Evolutionary conservation across 306 rosid genomes (phyloP).

Genomic region (Medicago arabica): DNA sequence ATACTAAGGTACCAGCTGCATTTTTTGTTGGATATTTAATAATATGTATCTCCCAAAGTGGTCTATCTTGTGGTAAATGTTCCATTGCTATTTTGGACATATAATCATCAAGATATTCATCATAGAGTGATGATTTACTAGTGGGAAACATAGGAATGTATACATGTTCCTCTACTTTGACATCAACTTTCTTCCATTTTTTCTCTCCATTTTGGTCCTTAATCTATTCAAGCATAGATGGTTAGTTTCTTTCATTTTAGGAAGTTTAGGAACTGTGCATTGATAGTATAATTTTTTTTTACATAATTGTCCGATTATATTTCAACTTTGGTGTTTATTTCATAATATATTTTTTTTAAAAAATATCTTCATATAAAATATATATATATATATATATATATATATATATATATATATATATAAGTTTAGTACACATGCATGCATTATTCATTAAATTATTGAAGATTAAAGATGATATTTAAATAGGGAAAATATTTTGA

Average conservation of each 20-base stretch:
- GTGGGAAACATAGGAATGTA: conserved; percentile 38
- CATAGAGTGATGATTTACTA: conserved; percentile 38
- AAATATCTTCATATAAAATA: too few species aligned
- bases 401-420: too few species aligned
- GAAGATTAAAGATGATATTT: too few species aligned
- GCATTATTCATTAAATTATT: too few species aligned
- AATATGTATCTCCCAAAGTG: conserved; percentile 62
- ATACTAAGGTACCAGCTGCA: conserved; percentile 44
- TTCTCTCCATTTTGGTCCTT: conserved; percentile 41
- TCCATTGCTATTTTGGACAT: conserved; percentile 44
- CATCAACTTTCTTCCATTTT: conserved; percentile 59
- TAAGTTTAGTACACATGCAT: too few species aligned
- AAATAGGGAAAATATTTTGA: too few species aligned
- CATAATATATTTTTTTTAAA: too few species aligned
- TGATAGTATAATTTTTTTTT: too few species aligned
- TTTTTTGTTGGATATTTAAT: conserved; percentile 54
- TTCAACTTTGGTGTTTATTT: too few species aligned
- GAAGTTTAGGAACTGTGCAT: neutral
- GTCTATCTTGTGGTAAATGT: conserved; percentile 44
- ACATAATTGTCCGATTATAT: too few species aligned
- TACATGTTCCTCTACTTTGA: conserved; percentile 53
- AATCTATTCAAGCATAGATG: conserved; percentile 33
- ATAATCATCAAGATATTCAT: conserved; percentile 50
- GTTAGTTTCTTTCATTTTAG: conserved; percentile 7
- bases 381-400: too few species aligned